Conservation (phyloP, 2,329 filamentous ascomycete species). For the Phoma sp. region DNA sequence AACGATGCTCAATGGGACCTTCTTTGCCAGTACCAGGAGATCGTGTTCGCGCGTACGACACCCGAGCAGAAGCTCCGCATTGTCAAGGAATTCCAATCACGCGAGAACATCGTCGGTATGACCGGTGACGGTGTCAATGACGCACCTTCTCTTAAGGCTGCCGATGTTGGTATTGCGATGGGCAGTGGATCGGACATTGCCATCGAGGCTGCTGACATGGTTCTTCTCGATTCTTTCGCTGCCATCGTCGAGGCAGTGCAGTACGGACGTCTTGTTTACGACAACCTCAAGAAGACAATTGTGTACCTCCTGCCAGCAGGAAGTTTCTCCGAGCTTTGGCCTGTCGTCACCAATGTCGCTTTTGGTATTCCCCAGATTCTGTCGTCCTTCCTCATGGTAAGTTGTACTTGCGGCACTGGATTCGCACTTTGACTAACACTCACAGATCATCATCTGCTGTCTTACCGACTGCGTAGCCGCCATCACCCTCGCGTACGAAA, state of each 20-base stretch:
- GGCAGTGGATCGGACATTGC: slow-evolving; percentile 65
- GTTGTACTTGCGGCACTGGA: neutral
- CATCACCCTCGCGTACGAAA: slow-evolving; percentile 76
- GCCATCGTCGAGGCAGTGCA: slow-evolving; percentile 74
- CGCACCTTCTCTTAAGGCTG: slow-evolving; percentile 62
- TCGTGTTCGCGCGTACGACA: slow-evolving; percentile 75
- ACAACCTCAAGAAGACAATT: slow-evolving; percentile 79
- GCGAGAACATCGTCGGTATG: slow-evolving; percentile 62
- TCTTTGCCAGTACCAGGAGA: slow-evolving; percentile 69
- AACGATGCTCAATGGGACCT: slow-evolving; percentile 73
- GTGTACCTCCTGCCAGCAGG: slow-evolving; percentile 77
- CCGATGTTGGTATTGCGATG: slow-evolving; percentile 66
- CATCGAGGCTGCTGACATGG: slow-evolving; percentile 68
- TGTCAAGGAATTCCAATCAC: slow-evolving; percentile 73
- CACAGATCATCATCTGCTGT: slow-evolving; percentile 57
- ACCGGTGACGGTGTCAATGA: slow-evolving; percentile 59
- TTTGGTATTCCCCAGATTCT: slow-evolving; percentile 77
- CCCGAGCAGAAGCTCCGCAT: slow-evolving; percentile 81
- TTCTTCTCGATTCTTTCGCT: slow-evolving; percentile 71
- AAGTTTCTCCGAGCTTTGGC: slow-evolving; percentile 76
- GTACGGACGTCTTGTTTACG: slow-evolving; percentile 77
- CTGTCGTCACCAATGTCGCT: slow-evolving; percentile 73
- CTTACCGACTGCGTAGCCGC: slow-evolving; percentile 73
- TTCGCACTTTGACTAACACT: neutral
- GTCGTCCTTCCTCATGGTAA: slow-evolving; percentile 71